Conservation (phyloP, 2,329 filamentous ascomycete genomes). For the Xylariaceae sp. region DNA sequence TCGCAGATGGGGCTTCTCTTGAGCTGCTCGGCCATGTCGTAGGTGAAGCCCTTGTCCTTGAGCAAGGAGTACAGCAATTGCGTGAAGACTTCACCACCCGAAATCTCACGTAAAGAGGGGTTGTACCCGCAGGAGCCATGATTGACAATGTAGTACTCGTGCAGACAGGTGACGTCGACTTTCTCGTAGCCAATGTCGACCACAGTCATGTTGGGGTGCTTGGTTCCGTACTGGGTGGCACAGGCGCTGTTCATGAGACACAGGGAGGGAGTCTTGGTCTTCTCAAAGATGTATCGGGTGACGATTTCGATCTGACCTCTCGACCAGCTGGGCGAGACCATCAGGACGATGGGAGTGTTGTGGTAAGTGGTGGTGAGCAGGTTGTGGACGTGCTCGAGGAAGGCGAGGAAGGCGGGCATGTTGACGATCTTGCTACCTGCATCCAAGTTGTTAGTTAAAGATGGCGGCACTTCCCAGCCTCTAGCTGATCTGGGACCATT, state of each 20-base stretch:
- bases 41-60: slow-evolving; percentile 54
- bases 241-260: slow-evolving; percentile 86
- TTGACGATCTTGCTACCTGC: slow-evolving; percentile 75
- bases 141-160: slow-evolving; percentile 73
- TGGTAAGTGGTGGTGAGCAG: slow-evolving; percentile 88
- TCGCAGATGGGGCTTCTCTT: slow-evolving; percentile 67
- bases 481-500: background rate
- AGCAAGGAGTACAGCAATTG: slow-evolving; percentile 68
- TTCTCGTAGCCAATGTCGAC: slow-evolving; percentile 91
- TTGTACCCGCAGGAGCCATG: slow-evolving; percentile 61
- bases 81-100: slow-evolving; percentile 87
- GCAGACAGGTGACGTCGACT: slow-evolving; percentile 86
- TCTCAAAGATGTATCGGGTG: slow-evolving; percentile 94
- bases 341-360: slow-evolving; percentile 90
- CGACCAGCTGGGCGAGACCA: slow-evolving; percentile 88
- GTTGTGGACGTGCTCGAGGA: slow-evolving; percentile 89
- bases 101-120: slow-evolving; percentile 45
- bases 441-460: slow-evolving; percentile 11
- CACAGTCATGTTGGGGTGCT: slow-evolving; percentile 73
- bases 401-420: slow-evolving; percentile 90
- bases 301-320: slow-evolving; percentile 82
- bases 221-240: slow-evolving; percentile 81
- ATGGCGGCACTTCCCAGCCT: background rate
- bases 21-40: slow-evolving; percentile 68
- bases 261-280: slow-evolving; percentile 90